Percentiles rank a stretch among this genome's conserved stretches.
These are phyloP conservation scores for Pugionium dolabratum DNA, from an alignment of 345 rosid genomes.

Conservation along the genomic window DNA sequence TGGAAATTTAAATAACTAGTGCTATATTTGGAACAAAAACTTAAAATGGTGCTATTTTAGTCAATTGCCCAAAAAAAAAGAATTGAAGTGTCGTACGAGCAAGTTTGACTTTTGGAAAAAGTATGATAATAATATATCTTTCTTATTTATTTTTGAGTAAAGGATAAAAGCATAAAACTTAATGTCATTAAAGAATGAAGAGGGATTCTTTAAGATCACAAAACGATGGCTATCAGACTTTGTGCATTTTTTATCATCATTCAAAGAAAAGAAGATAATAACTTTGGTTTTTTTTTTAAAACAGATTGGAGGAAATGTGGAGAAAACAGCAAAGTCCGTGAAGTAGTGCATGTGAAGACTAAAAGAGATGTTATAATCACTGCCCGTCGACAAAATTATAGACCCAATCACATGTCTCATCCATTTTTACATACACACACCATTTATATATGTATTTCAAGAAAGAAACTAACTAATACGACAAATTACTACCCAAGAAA, in stretches of 20 bases:
- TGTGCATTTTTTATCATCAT: no score
- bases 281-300: no score
- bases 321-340: conserved; percentile 80
- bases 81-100: no score
- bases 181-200: not conserved
- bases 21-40: no score
- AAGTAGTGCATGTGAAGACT: conserved; percentile 84
- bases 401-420: conserved; percentile 84
- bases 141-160: not conserved
- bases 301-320: conserved; percentile 25
- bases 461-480: not conserved
- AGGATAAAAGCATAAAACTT: not conserved
- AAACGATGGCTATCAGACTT: not conserved
- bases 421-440: conserved; percentile 32
- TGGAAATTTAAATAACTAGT: no score
- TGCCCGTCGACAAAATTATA: conserved; percentile 50
- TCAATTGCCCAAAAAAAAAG: no score
- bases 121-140: not conserved
- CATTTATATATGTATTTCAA: not conserved
- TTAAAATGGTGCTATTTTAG: no score
- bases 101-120: not conserved
- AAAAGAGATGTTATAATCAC: conserved; percentile 80
- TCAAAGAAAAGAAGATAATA: conserved; percentile 20
- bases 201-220: not conserved
- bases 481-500: conserved; percentile 14